A percentile compares a stretch with the other conserved stretches of the same genome.
phyloP scores from a whole-genome alignment of 805 yeast species.

The Cyberlindnera nakhonratchasimensis region DNA sequence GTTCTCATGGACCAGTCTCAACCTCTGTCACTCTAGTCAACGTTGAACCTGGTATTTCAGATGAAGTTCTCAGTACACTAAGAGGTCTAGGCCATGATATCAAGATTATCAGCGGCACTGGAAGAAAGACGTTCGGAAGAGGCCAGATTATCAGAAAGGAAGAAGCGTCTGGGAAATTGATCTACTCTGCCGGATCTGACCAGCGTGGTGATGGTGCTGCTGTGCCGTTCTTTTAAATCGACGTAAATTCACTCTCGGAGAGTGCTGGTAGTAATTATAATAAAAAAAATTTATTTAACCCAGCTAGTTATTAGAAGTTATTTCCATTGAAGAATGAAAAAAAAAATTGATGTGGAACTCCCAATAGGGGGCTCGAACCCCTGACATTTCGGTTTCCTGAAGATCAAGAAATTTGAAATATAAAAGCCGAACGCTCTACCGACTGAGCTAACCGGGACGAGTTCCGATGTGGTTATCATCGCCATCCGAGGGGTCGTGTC shows the following conservation, averaged over 20 bases:
- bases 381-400: slow-evolving; percentile 30
- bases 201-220: slow-evolving; percentile 86
- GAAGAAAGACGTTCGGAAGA: slow-evolving; percentile 52
- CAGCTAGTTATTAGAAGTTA: not conserved
- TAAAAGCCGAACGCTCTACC: slow-evolving; percentile 33
- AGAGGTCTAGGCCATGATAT: slow-evolving; percentile 56
- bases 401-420: slow-evolving; percentile 5
- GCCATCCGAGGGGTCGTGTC: too few species aligned
- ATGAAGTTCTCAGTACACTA: slow-evolving; percentile 44
- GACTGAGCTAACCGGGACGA: slow-evolving; percentile 32
- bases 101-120: slow-evolving; percentile 38
- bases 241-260: not conserved
- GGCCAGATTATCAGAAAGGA: slow-evolving; percentile 67
- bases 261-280: not conserved
- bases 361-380: slow-evolving; percentile 33
- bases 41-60: slow-evolving; percentile 61
- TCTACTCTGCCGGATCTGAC: slow-evolving; percentile 72
- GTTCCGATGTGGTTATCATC: slow-evolving; percentile 25
- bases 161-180: slow-evolving; percentile 36
- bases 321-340: not conserved
- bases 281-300: not conserved
- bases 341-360: slow-evolving; percentile 25
- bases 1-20: slow-evolving; percentile 62
- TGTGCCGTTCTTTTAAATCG: slow-evolving; percentile 28
- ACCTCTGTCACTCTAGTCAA: slow-evolving; percentile 56